phyloP scores from a whole-genome alignment of 2,329 filamentous ascomycete species.

The Hymenoscyphus linearis region DNA sequence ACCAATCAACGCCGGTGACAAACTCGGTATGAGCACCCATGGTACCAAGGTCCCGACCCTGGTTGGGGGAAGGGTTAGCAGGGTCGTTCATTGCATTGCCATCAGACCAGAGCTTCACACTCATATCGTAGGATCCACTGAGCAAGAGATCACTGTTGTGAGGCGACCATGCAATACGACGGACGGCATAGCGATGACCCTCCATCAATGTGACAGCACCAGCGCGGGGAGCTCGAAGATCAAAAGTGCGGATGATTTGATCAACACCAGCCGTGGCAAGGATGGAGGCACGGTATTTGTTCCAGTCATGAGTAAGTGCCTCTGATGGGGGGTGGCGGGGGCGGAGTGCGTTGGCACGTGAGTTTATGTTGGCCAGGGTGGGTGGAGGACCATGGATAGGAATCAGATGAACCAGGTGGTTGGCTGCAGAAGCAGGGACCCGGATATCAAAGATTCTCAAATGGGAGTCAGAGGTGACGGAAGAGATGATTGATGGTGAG shows the following conservation, averaged over 20 bases:
- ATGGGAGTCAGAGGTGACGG: constrained; percentile 83
- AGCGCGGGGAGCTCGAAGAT: constrained; percentile 69
- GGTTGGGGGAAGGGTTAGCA: constrained; percentile 24
- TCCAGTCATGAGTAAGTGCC: constrained; percentile 95
- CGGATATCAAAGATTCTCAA: constrained; percentile 88
- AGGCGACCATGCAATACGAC: constrained; percentile 84
- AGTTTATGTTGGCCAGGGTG: constrained; percentile 22
- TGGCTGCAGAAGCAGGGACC: constrained; percentile 77
- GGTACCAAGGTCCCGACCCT: constrained; percentile 43
- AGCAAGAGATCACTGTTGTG: constrained; percentile 85
- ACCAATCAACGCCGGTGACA: constrained; percentile 95
- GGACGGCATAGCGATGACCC: constrained; percentile 88
- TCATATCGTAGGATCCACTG: constrained; percentile 97
- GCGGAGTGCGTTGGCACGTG: constrained; percentile 22
- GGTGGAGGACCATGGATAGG: constrained; percentile 66
- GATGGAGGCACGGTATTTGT: constrained; percentile 86
- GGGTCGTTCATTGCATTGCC: constrained; percentile 43
- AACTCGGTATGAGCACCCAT: constrained; percentile 97
- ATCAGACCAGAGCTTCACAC: constrained; percentile 88
- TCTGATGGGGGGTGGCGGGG: constrained; percentile 46
- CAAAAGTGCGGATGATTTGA: constrained; percentile 79
- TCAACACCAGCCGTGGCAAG: constrained; percentile 89
- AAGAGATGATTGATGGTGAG: constrained; percentile 77
- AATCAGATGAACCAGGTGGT: constrained; percentile 78
- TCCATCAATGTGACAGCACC: constrained; percentile 70